These are phyloP conservation scores for Moesziomyces sp. DNA, from an alignment of 1,284 basidiomycete species.

Conservation along the genomic window DNA sequence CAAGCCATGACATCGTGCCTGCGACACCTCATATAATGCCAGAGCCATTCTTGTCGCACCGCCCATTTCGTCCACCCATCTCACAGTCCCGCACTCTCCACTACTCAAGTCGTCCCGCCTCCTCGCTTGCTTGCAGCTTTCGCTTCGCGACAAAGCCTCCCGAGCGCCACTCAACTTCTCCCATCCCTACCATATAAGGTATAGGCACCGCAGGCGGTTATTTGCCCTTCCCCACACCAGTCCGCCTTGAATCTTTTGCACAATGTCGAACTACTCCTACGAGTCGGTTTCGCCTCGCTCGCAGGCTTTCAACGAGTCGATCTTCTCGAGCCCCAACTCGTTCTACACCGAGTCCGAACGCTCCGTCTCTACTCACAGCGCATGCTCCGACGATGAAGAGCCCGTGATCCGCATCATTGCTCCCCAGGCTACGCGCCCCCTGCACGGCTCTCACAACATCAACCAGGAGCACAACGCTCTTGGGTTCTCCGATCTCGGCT, in stretches of 20 bases:
- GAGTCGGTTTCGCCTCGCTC: slow-evolving; percentile 39
- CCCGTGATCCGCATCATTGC: slow-evolving; percentile 13
- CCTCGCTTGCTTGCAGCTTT: neutral
- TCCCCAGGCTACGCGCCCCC: slow-evolving; percentile 18
- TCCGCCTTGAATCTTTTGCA: neutral
- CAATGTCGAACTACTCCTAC: slow-evolving; percentile 34
- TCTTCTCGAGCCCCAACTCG: slow-evolving; percentile 33
- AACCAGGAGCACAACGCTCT: slow-evolving; percentile 5
- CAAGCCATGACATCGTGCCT: slow-evolving; percentile 13
- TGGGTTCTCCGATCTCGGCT: slow-evolving; percentile 24
- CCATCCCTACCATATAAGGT: slow-evolving; percentile 6
- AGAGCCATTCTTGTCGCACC: neutral
- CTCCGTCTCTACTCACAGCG: slow-evolving; percentile 25
- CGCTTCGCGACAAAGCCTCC: neutral
- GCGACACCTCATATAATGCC: slow-evolving; percentile 21
- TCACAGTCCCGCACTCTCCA: neutral
- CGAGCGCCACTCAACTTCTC: neutral
- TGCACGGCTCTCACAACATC: slow-evolving; percentile 3
- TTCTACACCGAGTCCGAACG: slow-evolving; percentile 26
- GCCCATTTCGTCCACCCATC: neutral
- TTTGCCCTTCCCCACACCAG: neutral
- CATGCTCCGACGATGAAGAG: slow-evolving; percentile 31
- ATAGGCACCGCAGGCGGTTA: slow-evolving; percentile 22
- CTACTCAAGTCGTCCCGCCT: neutral
- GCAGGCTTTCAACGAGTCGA: slow-evolving; percentile 30